Percentiles rank a stretch among this genome's conserved stretches.
These are phyloP conservation scores for Mycena belliarum DNA, from an alignment of 768 basidiomycete species.

Conservation along the genomic window DNA sequence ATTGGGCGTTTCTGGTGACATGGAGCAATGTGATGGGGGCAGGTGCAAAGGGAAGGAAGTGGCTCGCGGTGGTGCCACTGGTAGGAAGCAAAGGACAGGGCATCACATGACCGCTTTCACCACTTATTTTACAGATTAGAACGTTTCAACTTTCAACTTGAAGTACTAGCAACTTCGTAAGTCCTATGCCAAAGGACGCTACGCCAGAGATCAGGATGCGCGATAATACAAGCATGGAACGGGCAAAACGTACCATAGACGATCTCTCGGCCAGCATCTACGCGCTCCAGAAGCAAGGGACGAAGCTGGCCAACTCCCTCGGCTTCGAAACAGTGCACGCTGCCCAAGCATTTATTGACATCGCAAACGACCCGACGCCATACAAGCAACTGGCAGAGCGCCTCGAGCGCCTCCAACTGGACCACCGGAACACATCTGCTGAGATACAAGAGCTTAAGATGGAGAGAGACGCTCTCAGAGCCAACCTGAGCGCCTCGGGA, in stretches of 20 bases:
- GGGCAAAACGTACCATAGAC: background rate
- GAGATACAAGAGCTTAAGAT: background rate
- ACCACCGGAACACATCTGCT: background rate
- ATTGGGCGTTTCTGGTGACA: constrained; percentile 9
- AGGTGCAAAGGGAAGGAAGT: background rate
- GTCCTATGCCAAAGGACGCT: background rate
- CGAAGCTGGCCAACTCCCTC: constrained; percentile 2
- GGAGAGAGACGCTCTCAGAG: background rate
- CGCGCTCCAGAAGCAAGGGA: background rate
- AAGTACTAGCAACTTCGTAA: no score
- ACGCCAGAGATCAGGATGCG: background rate
- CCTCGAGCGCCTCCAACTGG: background rate
- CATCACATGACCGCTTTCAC: constrained; percentile 4
- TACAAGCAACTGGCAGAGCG: constrained; percentile 3
- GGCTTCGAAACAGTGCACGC: background rate
- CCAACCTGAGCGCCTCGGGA: background rate
- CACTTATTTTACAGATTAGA: no score
- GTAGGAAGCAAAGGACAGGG: background rate
- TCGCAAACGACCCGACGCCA: background rate
- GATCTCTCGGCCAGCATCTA: background rate
- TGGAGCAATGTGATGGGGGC: constrained; percentile 14
- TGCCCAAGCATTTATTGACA: constrained; percentile 8
- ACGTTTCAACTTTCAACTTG: background rate
- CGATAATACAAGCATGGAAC: background rate
- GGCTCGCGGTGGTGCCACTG: background rate